Evolutionary conservation across 345 rosid genomes (phyloP).

Genomic region (Brassica incana): DNA sequence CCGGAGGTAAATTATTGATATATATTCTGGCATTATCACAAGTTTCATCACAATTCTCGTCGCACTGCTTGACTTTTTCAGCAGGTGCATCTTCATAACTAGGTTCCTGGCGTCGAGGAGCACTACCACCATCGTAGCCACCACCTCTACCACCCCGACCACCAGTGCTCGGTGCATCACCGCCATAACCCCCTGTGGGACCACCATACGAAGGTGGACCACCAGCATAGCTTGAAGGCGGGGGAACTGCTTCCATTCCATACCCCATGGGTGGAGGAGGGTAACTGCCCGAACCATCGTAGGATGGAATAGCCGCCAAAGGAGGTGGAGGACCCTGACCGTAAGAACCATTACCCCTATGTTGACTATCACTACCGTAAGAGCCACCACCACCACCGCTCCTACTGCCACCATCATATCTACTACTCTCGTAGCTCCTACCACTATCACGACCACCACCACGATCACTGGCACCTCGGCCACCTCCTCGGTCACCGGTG

Average conservation of each 20-base stretch:
- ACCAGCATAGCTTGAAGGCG: constrained; percentile 83
- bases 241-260: constrained; percentile 83
- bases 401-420: constrained; percentile 57
- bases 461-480: constrained; percentile 45
- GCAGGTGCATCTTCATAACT: constrained; percentile 47
- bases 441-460: constrained; percentile 48
- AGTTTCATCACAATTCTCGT: constrained; percentile 70
- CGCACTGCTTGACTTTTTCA: constrained; percentile 83
- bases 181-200: constrained; percentile 59
- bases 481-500: constrained; percentile 47
- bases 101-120: constrained; percentile 58
- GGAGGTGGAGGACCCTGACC: constrained; percentile 71
- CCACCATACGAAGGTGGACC: constrained; percentile 91
- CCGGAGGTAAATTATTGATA: constrained; percentile 92
- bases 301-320: constrained; percentile 60
- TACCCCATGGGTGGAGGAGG: constrained; percentile 65
- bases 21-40: constrained; percentile 96
- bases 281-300: constrained; percentile 61
- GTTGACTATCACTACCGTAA: constrained; percentile 50
- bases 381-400: constrained; percentile 55
- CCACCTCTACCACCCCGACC: constrained; percentile 57
- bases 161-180: constrained; percentile 47
- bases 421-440: constrained; percentile 55
- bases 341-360: constrained; percentile 58
- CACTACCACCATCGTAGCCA: constrained; percentile 60